Evolutionary conservation across 352 stramenopile genomes (phyloP).

Genomic region (Globisporangium megalacanthum): DNA sequence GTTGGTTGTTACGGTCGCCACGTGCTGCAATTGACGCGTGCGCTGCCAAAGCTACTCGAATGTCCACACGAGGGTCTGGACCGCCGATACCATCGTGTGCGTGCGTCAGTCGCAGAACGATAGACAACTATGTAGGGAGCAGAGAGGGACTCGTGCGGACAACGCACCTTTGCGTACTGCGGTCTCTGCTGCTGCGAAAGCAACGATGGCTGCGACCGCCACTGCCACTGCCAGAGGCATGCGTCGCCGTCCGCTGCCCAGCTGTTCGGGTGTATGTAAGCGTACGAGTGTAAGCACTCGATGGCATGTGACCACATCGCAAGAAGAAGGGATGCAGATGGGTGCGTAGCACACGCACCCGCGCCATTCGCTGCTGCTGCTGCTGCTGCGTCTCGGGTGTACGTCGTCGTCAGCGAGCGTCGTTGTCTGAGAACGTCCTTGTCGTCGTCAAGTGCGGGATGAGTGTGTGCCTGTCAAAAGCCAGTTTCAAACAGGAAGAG

Average conservation of each 20-base stretch:
- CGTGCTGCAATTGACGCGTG: background rate
- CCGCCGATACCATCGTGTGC: background rate
- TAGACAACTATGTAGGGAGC: background rate
- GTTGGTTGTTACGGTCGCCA: background rate
- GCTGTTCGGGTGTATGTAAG: background rate
- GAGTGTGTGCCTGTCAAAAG: too few species aligned
- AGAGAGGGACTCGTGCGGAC: background rate
- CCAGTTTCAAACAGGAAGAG: too few species aligned
- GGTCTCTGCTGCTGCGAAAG: constrained; percentile 2
- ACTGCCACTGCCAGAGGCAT: constrained; percentile 1
- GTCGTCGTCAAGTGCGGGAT: too few species aligned
- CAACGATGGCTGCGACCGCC: constrained; percentile 9
- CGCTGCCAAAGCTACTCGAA: background rate
- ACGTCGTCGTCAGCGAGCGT: background rate
- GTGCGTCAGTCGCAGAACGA: background rate
- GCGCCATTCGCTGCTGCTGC: too few species aligned
- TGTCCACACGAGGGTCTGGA: background rate
- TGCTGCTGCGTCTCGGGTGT: too few species aligned
- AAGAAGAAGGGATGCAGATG: too few species aligned
- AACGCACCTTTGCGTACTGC: constrained; percentile 6
- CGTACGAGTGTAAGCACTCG: background rate
- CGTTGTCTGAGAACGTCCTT: background rate
- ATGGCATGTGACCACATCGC: background rate
- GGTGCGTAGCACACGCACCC: background rate
- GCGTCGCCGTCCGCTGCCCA: constrained; percentile 8